Percentiles rank a stretch among this genome's conserved stretches.
Evolutionary conservation across 208 protist genomes (phyloP).

Genomic region (Vickermania spadyakhi): DNA sequence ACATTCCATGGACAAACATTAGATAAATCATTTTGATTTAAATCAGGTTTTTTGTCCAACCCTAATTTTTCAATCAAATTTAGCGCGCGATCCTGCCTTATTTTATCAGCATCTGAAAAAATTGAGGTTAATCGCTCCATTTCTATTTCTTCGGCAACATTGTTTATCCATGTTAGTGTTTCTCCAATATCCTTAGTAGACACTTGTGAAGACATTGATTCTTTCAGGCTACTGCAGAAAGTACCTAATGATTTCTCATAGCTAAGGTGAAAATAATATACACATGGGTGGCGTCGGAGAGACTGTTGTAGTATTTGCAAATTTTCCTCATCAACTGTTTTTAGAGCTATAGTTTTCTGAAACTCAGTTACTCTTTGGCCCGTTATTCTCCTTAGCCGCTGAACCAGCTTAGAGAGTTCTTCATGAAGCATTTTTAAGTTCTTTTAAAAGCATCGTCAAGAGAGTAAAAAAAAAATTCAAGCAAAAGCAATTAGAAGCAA

Average conservation of each 20-base stretch:
- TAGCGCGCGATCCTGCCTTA: slow-evolving; percentile 6
- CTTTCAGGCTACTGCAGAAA: slow-evolving; percentile 20
- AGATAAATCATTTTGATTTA: slow-evolving; percentile 31
- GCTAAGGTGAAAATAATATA: slow-evolving; percentile 13
- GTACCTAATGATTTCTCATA: slow-evolving; percentile 13
- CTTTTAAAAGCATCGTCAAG: too few species aligned
- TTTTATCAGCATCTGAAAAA: slow-evolving; percentile 20
- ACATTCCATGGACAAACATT: slow-evolving; percentile 75
- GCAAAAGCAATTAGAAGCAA: not conserved
- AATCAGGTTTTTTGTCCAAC: slow-evolving; percentile 25
- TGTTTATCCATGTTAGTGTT: slow-evolving; percentile 46
- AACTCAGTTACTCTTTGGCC: not conserved
- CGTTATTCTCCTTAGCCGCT: not conserved
- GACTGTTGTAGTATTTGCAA: slow-evolving; percentile 56
- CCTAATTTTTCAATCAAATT: slow-evolving; percentile 31
- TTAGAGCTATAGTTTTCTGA: slow-evolving; percentile 5
- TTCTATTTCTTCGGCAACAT: slow-evolving; percentile 44
- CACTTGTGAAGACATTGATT: slow-evolving; percentile 4
- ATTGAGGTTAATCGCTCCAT: slow-evolving; percentile 49
- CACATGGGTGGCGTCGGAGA: slow-evolving; percentile 48
- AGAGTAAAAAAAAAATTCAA: too few species aligned
- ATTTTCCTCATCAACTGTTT: slow-evolving; percentile 27
- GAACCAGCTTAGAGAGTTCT: not conserved
- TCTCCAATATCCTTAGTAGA: slow-evolving; percentile 19
- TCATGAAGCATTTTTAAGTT: not conserved